Evolutionary conservation across 441 rosid species (phyloP), one percentile per base, ranked within the genome.

Genomic region (Gossypium aridum): DNA sequence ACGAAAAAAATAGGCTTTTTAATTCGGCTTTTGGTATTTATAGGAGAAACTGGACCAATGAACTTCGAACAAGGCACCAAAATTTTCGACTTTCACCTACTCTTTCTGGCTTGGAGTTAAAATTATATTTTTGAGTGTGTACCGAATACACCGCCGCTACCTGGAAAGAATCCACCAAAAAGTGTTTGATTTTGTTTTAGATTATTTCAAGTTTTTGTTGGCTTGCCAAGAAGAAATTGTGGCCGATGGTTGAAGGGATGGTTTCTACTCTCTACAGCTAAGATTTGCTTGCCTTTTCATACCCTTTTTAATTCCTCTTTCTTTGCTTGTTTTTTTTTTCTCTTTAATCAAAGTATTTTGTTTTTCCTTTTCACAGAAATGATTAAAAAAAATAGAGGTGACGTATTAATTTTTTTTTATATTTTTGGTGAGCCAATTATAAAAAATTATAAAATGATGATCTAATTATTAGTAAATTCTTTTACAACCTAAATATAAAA

Each of bases 21-120:
- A 34, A 6, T 34, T 34, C 39, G 39, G 43, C 8, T 25, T 7
- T 68, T 3, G 72, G 60, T 51, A 68, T 68, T 49, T 68, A 68
- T 49, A 68, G 25, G 75, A 23, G 75, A 14, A 73, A 45, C 70
- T 82, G 85, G 77, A 79, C 80, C 82, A 63, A 80, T 64, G 67
- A 74, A 66, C 76, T 78, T 80, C 4, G 81, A 22, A 73, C 31
- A 39, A 77, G 80, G 78, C 87, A 61, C 31, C 53, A 17, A 43
- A 45, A 37, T 47, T 12, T 23, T 9, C 59, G 2, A n/a, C 59
- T 8, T 10, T 34, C 23, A 67, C 72, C 72, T 7, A 57, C 62
- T 49, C 39, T 28, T 6, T 45, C 16, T 6, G 71, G 26, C n/a
- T 2, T 47, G 13, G 28, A 28, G n/a, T 19, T 31, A 34, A 7